Conservation (phyloP, 2,329 filamentous ascomycete species). For the Trichoderma sp. region DNA sequence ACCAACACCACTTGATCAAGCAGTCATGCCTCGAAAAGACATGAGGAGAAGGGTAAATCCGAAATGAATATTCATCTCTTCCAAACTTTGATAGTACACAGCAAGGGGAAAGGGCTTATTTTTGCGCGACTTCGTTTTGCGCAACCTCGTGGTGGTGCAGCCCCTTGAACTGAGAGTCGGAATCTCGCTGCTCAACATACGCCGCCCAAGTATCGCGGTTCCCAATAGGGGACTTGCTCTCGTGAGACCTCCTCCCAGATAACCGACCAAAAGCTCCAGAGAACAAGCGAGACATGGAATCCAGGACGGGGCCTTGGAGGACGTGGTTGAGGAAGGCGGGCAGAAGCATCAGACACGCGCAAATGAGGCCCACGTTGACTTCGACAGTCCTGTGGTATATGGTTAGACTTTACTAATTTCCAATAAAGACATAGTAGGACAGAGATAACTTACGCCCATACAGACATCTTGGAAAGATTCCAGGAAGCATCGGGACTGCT, state of each 20-base stretch:
- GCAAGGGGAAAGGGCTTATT: neutral
- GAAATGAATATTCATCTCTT: neutral
- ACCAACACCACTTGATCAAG: neutral
- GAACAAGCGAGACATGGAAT: neutral
- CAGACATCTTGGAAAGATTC: neutral
- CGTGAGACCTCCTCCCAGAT: neutral
- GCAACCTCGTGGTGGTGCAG: neutral
- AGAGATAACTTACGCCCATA: neutral
- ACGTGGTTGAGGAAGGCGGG: conserved; percentile 2
- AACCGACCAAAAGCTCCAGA: neutral
- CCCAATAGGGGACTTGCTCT: neutral
- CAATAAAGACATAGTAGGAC: neutral
- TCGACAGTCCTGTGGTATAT: neutral
- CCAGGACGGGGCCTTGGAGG: neutral
- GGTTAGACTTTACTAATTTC: too few relatives aligned
- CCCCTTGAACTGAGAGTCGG: neutral
- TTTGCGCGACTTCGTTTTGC: neutral
- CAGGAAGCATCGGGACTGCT: neutral
- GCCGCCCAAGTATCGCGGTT: neutral
- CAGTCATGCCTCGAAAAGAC: neutral
- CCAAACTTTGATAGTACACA: neutral
- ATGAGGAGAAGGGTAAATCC: neutral
- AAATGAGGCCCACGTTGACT: neutral
- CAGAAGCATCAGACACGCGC: neutral
- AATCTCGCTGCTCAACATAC: neutral